Conservation (phyloP, 768 basidiomycete species). For the Lactarius quietus region DNA sequence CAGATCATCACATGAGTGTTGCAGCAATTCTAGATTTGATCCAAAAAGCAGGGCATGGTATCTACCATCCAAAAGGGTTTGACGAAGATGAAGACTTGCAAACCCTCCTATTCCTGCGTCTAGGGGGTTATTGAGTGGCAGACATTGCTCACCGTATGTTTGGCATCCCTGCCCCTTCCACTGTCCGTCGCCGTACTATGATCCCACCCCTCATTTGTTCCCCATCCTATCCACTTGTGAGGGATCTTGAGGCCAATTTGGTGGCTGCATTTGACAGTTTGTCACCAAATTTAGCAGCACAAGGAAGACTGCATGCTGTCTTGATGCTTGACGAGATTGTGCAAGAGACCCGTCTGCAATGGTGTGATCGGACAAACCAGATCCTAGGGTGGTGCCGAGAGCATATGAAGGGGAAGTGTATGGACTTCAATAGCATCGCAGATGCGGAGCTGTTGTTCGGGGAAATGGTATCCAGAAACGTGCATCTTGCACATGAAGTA, state of each 20-base stretch:
- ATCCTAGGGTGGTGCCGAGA: constrained; percentile 10
- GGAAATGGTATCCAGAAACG: background rate
- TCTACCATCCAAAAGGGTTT: constrained; percentile 11
- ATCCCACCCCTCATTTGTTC: background rate
- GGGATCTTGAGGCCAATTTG: background rate
- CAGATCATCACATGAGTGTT: background rate
- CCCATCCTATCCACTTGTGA: background rate
- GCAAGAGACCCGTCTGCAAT: background rate
- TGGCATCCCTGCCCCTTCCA: background rate
- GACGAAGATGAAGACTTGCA: constrained; percentile 1
- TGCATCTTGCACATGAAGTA: background rate
- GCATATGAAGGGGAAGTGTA: background rate
- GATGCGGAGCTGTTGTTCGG: background rate
- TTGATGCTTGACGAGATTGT: constrained; percentile 11
- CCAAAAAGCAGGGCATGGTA: background rate
- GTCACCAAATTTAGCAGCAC: background rate
- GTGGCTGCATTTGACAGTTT: background rate
- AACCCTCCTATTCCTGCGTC: background rate
- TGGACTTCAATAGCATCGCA: background rate
- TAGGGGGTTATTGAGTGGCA: background rate
- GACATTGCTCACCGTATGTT: background rate
- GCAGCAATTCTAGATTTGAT: background rate
- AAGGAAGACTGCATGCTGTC: background rate
- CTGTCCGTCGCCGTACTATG: background rate
- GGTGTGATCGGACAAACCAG: constrained; percentile 8